These are phyloP conservation scores for Truncatella angustata DNA, from an alignment of 2,329 filamentous ascomycete species.

Conservation along the genomic window DNA sequence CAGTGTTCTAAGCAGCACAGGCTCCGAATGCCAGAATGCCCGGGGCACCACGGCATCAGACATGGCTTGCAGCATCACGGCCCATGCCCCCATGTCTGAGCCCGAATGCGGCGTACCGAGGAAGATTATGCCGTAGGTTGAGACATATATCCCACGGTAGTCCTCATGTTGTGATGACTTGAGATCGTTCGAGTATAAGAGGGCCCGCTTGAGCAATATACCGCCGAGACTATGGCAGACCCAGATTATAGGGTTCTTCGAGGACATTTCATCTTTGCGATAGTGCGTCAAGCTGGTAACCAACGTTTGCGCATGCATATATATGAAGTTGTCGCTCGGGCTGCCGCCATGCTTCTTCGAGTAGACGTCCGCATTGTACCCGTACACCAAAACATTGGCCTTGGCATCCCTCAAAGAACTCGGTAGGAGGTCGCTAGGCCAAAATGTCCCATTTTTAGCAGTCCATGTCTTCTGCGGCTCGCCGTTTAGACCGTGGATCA, in stretches of 20 bases:
- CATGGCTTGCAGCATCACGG: slow-evolving; percentile 65
- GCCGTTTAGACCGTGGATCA: slow-evolving; percentile 71
- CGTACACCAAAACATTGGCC: slow-evolving; percentile 68
- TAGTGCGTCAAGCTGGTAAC: slow-evolving; percentile 62
- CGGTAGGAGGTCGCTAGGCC: slow-evolving; percentile 68
- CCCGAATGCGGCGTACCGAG: slow-evolving; percentile 75
- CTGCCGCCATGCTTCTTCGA: slow-evolving; percentile 46
- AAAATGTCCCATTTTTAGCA: slow-evolving; percentile 58
- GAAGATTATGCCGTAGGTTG: slow-evolving; percentile 74
- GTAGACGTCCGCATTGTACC: slow-evolving; percentile 69
- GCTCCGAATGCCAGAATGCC: slow-evolving; percentile 65
- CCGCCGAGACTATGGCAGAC: slow-evolving; percentile 74
- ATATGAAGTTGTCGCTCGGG: slow-evolving; percentile 65
- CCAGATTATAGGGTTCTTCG: slow-evolving; percentile 69
- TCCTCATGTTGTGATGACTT: slow-evolving; percentile 59
- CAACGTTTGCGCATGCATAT: slow-evolving; percentile 69
- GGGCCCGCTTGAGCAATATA: slow-evolving; percentile 67
- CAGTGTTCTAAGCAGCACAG: slow-evolving; percentile 67
- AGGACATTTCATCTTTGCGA: slow-evolving; percentile 55
- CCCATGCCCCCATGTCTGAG: slow-evolving; percentile 68
- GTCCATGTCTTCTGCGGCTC: slow-evolving; percentile 64
- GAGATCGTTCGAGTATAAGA: slow-evolving; percentile 66
- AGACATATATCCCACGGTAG: slow-evolving; percentile 67
- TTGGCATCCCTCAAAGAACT: slow-evolving; percentile 52
- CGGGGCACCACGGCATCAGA: slow-evolving; percentile 63